A percentile compares a stretch with the other conserved stretches of the same genome.
Conservation (phyloP, 257 asterid genomes). For the Solanum lycopersicoides region DNA sequence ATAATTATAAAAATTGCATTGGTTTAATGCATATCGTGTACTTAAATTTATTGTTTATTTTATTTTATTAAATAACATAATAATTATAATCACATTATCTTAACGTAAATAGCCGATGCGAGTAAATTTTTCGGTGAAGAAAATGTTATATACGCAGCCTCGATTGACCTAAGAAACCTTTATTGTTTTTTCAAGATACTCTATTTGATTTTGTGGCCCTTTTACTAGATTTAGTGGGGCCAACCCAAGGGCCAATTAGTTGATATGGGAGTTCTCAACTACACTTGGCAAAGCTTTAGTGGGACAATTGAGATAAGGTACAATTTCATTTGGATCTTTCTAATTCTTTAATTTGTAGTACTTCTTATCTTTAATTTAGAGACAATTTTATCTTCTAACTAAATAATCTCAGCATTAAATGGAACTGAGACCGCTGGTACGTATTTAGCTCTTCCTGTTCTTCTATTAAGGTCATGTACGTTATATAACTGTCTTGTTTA, state of each 20-base stretch:
- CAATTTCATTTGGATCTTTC: not conserved
- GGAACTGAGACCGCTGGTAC: not conserved
- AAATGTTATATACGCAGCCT: not conserved
- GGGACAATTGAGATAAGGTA: not conserved
- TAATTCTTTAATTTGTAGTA: not conserved
- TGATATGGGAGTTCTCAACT: not conserved
- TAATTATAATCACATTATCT: too few species aligned
- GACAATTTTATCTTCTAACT: not conserved
- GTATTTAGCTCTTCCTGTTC: not conserved
- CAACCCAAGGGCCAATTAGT: not conserved
- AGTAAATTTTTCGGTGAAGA: too few species aligned
- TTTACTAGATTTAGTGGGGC: not conserved
- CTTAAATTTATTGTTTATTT: too few species aligned
- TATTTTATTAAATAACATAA: too few species aligned
- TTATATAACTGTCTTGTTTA: not conserved
- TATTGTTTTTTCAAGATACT: not conserved
- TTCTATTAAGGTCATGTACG: not conserved
- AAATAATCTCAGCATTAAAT: not conserved
- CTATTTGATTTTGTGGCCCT: not conserved
- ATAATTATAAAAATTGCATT: too few species aligned
- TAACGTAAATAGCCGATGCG: too few species aligned
- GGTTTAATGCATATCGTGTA: accelerated
- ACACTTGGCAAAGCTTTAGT: not conserved
- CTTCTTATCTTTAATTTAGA: not conserved
- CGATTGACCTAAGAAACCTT: not conserved